Conservation (phyloP, 371 early-diverging fungal species). For the Mucor plumbeus region DNA sequence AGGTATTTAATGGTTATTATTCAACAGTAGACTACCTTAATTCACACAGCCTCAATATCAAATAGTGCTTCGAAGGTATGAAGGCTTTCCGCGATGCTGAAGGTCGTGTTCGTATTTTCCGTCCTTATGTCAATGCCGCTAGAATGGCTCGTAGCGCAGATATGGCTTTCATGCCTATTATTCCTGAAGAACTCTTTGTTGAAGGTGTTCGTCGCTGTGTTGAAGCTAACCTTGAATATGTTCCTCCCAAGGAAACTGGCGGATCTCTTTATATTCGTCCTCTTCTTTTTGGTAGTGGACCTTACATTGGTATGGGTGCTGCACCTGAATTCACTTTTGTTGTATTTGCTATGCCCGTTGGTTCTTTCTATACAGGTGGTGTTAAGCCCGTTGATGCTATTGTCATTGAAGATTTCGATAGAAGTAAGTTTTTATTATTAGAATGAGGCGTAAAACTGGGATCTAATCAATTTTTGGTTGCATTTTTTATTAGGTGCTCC, state of each 20-base stretch:
- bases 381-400: conserved; percentile 73
- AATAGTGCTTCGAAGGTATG: conserved; percentile 80
- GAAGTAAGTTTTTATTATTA: conserved; percentile 52
- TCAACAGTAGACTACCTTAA: not conserved
- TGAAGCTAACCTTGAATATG: conserved; percentile 70
- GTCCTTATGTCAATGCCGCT: conserved; percentile 75
- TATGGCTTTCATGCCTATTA: conserved; percentile 64
- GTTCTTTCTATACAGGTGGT: conserved; percentile 71
- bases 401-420: conserved; percentile 74
- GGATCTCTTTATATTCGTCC: conserved; percentile 76
- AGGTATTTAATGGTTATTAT: conserved; percentile 37
- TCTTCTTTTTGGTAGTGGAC: conserved; percentile 74
- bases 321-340: conserved; percentile 76
- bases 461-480: not conserved
- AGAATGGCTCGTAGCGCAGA: conserved; percentile 68
- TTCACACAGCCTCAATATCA: not conserved
- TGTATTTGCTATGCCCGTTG: conserved; percentile 77
- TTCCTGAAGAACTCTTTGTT: conserved; percentile 72
- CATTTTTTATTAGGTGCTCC: conserved; percentile 52
- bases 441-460: not conserved
- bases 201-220: conserved; percentile 65
- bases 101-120: conserved; percentile 77
- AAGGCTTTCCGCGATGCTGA: conserved; percentile 81
- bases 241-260: conserved; percentile 71
- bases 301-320: conserved; percentile 69